Base-by-base conservation (phyloP, 345 rosid species). In the Moricandia moricandioides region DNA sequence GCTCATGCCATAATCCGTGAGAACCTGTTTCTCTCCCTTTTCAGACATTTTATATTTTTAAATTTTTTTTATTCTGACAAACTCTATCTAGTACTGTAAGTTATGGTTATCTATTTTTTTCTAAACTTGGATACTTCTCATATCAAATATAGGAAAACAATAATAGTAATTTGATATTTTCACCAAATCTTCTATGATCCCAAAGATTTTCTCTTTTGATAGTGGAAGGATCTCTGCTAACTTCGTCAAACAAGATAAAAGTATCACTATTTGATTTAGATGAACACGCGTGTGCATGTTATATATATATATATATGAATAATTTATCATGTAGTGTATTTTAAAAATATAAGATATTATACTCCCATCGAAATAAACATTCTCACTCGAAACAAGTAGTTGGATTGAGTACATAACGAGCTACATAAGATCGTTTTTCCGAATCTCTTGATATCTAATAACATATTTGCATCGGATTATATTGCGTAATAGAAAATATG, bases 211-310 rank as follows among this genome's bases (percentile, higher is more conserved):
- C 29, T 72, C 62, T 62, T 72, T 62, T 21, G 76, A 52, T 63
- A 72, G 56, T 63, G 77, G 77, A 72, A 10, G 29, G 54, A 72
- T 63, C 63, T 54, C 24, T 71, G 61, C 14, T 62, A 70, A 17
- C 43, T 59, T 60, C 67, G 59, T 70, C 74, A 70, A 70, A 59
- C 45, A 70, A 59, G 67, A 70, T 60, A 70, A 43, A 43, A 70
- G 57, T 16, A 29, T 40, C 65, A 58, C 65, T 58, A 43, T 70
- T 58, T 33, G 13, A n/a, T 18, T 17, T 71, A 47, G 12, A 62
- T 34, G 5, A 9, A 33, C 69, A 33, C 5, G 51, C 49, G 62
- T 62, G 69, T 60, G 24, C 59, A 45, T 49, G 47, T 30, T 34
- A 61, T 31, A 60, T 8, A 13, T 43, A 43, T n/a, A 40, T 37